Evolutionary conservation across 2,329 filamentous ascomycete species (phyloP), one percentile per base, ranked within the genome.

Genomic region (Dryadomyces quercus-mongolicae): DNA sequence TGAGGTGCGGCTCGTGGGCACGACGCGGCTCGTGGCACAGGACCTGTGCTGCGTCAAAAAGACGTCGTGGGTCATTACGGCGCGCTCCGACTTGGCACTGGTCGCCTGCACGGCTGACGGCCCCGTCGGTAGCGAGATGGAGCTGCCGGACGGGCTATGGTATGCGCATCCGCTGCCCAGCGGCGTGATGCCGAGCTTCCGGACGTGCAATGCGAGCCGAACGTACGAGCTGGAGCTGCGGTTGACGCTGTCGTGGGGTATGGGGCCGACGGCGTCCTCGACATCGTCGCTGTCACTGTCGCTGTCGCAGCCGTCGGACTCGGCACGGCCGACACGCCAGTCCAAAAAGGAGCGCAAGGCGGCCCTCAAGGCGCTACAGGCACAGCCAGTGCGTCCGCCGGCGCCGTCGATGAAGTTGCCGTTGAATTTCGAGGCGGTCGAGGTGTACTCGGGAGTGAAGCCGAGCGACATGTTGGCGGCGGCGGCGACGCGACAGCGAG

Each of bases 391-490:
- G 34, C 60, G 62, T 43, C 62, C 68, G 16, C 51, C 54, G 22
- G 77, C 84, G n/a, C 88, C 95, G 70, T 76, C 84, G 52, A 81
- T 95, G 38, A 78, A 86, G 54, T 76, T 95, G 2, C 88, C 91
- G 5, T 74, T 98, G 18, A 78, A 85, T 57, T 84, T 97, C 62
- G 81, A 84, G 49, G 67, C 71, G 38, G 77, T 94, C 51, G 79
- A 89, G 54, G 81, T 98, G 16, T 97, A 80, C 67, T 95, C 91
- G 1, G 93, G 93, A 60, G 90, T 97, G 60, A 77, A 80, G 21
- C 92, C 93, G 13, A 90, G 91, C 1, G 71, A 80, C 21, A 82
- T 85, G 49, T 81, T 97, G 6, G 71, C 95, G 20, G 76, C 86
- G 56, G 83, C 86, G 43, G 80, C 65, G 52, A 31, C 20, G 25